Percentiles rank a stretch among this genome's conserved stretches.
Conservation (phyloP, 345 rosid species). For the Acer yangbiense region DNA sequence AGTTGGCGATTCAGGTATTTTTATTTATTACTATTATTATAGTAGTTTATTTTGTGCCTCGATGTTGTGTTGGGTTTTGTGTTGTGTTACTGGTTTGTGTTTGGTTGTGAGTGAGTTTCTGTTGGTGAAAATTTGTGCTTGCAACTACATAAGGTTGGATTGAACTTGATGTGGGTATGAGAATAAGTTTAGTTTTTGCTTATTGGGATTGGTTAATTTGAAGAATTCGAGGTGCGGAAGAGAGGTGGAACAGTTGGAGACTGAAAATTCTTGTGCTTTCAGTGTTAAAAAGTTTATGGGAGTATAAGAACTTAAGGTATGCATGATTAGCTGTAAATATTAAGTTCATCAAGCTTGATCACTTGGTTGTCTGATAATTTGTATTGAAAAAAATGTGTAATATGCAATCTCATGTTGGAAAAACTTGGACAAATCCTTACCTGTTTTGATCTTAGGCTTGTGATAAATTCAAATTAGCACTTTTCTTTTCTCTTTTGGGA, state of each 20-base stretch:
- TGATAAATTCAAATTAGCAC: not conserved
- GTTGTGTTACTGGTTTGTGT: not conserved
- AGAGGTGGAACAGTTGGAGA: not conserved
- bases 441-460: not conserved
- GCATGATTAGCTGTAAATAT: not conserved
- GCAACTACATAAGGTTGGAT: not conserved
- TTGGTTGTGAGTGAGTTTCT: not conserved
- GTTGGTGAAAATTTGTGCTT: not conserved
- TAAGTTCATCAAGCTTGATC: not conserved
- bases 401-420: not conserved
- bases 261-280: not conserved
- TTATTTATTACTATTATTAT: not conserved
- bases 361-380: not conserved
- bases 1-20: conserved; percentile 92
- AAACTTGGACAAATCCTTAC: not conserved
- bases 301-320: not conserved
- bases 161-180: not conserved
- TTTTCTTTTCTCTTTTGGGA: not conserved
- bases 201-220: not conserved
- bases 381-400: not conserved
- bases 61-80: not conserved
- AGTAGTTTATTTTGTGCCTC: not conserved
- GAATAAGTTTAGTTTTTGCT: conserved; percentile 12
- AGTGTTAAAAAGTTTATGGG: not conserved
- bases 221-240: not conserved